A percentile compares a stretch with the other conserved stretches of the same genome.
These are phyloP conservation scores for Paradendryphiella salina DNA, from an alignment of 2,329 filamentous ascomycete species.

Conservation along the genomic window DNA sequence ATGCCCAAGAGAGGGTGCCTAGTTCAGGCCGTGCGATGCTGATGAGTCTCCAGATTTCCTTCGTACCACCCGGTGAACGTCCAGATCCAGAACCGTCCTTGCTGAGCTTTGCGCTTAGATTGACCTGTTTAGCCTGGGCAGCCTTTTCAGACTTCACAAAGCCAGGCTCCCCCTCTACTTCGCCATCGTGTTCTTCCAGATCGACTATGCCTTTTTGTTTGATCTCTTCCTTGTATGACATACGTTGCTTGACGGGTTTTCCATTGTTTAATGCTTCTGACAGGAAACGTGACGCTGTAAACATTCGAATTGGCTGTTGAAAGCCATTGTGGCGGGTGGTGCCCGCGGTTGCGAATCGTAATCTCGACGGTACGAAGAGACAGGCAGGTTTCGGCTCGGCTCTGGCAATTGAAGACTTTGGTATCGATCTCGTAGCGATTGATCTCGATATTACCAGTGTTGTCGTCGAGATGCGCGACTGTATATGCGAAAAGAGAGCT, in stretches of 20 bases:
- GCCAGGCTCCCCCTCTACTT: constrained; percentile 62
- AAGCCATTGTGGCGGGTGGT: constrained; percentile 34
- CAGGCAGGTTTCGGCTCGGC: constrained; percentile 11
- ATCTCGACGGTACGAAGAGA: constrained; percentile 15
- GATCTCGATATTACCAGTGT: constrained; percentile 22
- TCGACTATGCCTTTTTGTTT: constrained; percentile 43
- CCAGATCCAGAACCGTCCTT: constrained; percentile 66
- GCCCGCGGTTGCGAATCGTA: constrained; percentile 22
- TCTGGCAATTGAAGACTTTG: background rate
- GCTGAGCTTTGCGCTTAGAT: constrained; percentile 82
- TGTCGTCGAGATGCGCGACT: constrained; percentile 25
- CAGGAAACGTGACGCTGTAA: constrained; percentile 34
- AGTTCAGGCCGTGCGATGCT: constrained; percentile 87
- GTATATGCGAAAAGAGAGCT: constrained; percentile 42
- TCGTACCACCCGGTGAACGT: constrained; percentile 59
- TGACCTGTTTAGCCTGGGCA: constrained; percentile 82
- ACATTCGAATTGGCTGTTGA: constrained; percentile 32
- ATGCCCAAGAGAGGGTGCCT: constrained; percentile 76
- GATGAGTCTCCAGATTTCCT: constrained; percentile 83
- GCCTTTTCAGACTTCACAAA: constrained; percentile 82
- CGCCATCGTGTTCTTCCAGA: constrained; percentile 47
- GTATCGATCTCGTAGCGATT: constrained; percentile 19
- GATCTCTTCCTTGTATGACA: constrained; percentile 48
- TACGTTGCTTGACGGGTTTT: constrained; percentile 24
- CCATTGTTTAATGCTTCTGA: constrained; percentile 30